Evolutionary conservation across 306 rosid species (phyloP).

Genomic region (Rosa persica): DNA sequence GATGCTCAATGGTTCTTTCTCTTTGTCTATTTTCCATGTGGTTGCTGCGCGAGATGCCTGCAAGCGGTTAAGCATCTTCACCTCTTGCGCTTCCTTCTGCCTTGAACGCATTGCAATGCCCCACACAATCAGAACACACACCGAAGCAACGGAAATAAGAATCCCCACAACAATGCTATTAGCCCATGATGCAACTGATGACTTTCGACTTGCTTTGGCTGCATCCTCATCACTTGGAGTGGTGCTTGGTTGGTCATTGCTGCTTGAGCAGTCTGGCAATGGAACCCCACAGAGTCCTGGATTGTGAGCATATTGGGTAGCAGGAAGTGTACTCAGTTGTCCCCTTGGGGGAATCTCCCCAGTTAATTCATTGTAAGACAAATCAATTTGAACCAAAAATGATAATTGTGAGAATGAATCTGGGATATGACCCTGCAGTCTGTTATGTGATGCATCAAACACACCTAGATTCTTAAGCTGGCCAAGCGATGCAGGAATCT

Average conservation of each 20-base stretch:
- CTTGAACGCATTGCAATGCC: conserved; percentile 84
- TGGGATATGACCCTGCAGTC: conserved; percentile 39
- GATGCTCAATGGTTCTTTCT: conserved; percentile 89
- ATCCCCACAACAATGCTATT: conserved; percentile 82
- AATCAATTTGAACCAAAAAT: conserved; percentile 89
- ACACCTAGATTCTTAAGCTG: conserved; percentile 80
- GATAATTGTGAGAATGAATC: conserved; percentile 93
- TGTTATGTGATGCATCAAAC: neutral
- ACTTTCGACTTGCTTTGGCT: conserved; percentile 42
- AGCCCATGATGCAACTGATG: conserved; percentile 65
- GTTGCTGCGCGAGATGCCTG: conserved; percentile 93
- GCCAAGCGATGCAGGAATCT: conserved; percentile 85
- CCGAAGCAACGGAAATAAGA: conserved; percentile 78
- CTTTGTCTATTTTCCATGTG: conserved; percentile 93
- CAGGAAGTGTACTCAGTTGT: conserved; percentile 91
- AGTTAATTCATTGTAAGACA: conserved; percentile 80
- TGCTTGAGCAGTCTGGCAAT: conserved; percentile 61
- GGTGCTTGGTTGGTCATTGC: conserved; percentile 43
- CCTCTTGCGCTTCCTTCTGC: conserved; percentile 80
- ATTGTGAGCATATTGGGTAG: conserved; percentile 78
- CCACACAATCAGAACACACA: conserved; percentile 85
- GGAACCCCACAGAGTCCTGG: conserved; percentile 99
- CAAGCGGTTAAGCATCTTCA: conserved; percentile 85
- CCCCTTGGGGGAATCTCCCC: conserved; percentile 92
- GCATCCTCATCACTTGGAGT: conserved; percentile 34